These are phyloP conservation scores for Gymnopilus dilepis DNA, from an alignment of 768 basidiomycete species.

Conservation along the genomic window DNA sequence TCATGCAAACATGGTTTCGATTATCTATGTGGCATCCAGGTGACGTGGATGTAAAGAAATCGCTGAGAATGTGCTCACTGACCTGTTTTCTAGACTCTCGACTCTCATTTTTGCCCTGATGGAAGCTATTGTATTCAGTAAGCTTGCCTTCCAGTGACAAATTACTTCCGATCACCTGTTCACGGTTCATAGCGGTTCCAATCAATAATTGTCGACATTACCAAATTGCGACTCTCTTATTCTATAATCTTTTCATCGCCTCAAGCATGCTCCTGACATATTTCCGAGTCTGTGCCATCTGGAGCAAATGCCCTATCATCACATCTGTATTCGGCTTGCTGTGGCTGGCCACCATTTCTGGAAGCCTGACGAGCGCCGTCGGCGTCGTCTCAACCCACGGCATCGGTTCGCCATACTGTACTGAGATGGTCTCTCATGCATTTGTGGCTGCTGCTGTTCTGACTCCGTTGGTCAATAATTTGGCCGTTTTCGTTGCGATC, in stretches of 20 bases:
- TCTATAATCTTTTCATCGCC: conserved; percentile 11
- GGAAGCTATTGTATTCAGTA: conserved; percentile 8
- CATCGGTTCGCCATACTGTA: not conserved
- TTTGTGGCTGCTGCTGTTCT: conserved; percentile 8
- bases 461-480: conserved; percentile 5
- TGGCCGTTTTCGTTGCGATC: conserved; percentile 7
- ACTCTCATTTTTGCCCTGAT: conserved; percentile 6
- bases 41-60: not conserved
- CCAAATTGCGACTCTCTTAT: not conserved
- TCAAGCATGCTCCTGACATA: conserved; percentile 13
- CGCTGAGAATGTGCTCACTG: not conserved
- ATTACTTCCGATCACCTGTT: not conserved
- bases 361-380: not conserved
- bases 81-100: not conserved
- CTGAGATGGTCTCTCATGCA: not conserved
- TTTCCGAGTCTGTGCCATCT: conserved; percentile 10
- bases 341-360: conserved; percentile 3
- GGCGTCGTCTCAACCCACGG: not conserved
- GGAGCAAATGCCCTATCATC: conserved; percentile 2
- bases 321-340: conserved; percentile 1
- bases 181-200: not conserved
- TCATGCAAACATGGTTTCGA: not conserved
- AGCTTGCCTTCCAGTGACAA: not conserved
- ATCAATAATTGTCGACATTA: not conserved
- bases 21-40: conserved; percentile 11